Conservation (phyloP, 2,329 filamentous ascomycete species). For the Dactylonectria macrodidyma region DNA sequence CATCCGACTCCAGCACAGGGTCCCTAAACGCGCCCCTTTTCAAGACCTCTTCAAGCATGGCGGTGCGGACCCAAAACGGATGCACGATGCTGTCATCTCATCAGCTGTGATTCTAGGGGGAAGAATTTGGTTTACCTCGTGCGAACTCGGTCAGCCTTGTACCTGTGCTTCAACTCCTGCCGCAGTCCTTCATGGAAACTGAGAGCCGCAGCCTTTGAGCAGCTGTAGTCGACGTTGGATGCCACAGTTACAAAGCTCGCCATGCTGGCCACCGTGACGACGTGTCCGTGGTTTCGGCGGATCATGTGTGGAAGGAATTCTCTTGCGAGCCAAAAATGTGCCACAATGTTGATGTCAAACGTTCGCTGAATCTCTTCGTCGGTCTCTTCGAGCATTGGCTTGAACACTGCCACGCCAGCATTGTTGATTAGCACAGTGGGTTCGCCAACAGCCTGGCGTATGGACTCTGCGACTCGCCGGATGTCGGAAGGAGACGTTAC, state of each 20-base stretch:
- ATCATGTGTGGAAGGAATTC: constrained; percentile 77
- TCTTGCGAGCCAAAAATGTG: constrained; percentile 71
- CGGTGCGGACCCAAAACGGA: no score
- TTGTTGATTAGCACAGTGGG: constrained; percentile 22
- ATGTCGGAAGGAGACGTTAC: constrained; percentile 10
- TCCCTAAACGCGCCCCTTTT: no score
- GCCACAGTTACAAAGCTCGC: constrained; percentile 71
- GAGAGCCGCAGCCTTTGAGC: constrained; percentile 73
- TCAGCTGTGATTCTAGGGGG: no score
- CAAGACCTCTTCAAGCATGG: no score
- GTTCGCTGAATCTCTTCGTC: constrained; percentile 6
- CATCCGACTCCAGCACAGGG: no score
- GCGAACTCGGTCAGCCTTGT: no score
- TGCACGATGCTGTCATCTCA: no score
- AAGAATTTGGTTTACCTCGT: no score
- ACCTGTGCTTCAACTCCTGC: no score
- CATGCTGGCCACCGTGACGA: constrained; percentile 76
- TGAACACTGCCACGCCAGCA: constrained; percentile 7
- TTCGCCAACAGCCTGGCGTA: constrained; percentile 1
- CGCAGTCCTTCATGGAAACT: constrained; percentile 66
- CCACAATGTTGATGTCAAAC: constrained; percentile 74
- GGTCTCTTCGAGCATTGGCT: not conserved
- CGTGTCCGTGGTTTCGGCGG: constrained; percentile 73
- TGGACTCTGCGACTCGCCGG: not conserved
- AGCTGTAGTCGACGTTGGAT: constrained; percentile 74